A percentile compares a stretch with the other conserved stretches of the same genome.
Conservation (phyloP, 164 flowering plant genomes). For the Aristolochia fimbriata region DNA sequence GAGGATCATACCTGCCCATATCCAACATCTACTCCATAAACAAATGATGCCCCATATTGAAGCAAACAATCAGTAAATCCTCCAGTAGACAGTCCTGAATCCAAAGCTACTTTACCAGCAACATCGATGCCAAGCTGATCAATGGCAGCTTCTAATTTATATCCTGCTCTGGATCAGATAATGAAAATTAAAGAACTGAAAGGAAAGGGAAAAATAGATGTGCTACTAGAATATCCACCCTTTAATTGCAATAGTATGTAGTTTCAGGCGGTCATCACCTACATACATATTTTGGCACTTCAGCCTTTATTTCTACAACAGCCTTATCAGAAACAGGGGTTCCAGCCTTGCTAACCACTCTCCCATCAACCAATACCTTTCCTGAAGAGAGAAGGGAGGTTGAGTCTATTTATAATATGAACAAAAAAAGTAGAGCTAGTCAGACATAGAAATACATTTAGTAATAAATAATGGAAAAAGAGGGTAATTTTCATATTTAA, state of each 20-base stretch:
- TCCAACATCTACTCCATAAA: conserved; percentile 97
- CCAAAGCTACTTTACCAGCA: conserved; percentile 82
- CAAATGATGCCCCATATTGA: conserved; percentile 87
- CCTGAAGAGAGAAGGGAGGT: conserved; percentile 32
- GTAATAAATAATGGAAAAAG: too few relatives aligned
- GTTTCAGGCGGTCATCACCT: conserved; percentile 58
- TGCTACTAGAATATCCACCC: background rate
- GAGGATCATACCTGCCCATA: conserved; percentile 77
- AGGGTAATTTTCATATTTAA: too few relatives aligned
- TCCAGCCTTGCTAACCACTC: conserved; percentile 76
- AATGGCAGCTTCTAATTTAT: conserved; percentile 95
- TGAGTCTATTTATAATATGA: background rate
- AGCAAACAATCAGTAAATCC: conserved; percentile 99
- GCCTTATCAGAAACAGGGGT: conserved; percentile 70
- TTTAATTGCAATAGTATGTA: conserved; percentile 2
- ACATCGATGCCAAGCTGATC: conserved; percentile 81
- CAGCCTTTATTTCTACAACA: conserved; percentile 73
- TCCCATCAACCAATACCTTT: conserved; percentile 85
- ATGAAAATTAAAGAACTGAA: background rate
- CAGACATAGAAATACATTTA: background rate
- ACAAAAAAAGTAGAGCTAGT: conserved; percentile 1
- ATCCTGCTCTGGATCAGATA: conserved; percentile 61
- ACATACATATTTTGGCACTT: conserved; percentile 98
- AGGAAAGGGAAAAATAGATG: too few relatives aligned
- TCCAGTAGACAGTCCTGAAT: conserved; percentile 96